Evolutionary conservation across 176 grass and related monocot genomes (phyloP), one percentile per base, ranked within the genome.

Genomic region (Saccharum officinarum): DNA sequence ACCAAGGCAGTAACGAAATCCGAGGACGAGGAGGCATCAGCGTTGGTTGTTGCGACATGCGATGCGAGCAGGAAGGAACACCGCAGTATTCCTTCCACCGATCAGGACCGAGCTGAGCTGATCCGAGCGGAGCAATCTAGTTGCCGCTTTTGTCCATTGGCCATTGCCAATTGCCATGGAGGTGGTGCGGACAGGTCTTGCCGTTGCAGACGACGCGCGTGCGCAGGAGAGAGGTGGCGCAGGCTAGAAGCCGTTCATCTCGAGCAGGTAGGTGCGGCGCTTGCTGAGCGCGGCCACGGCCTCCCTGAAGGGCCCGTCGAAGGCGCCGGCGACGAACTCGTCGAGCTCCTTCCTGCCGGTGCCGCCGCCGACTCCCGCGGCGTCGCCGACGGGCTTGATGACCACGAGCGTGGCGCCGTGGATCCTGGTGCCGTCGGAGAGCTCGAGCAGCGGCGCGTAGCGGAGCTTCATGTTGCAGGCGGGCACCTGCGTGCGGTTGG

Each of bases 401-500:
- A 84, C 83, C 33, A 95, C 87, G 46, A 95, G 87, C 69, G 93
- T 95, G 22, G 90, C 93, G 44, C 93, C 93, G 75, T 95, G 90
- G 85, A 95, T 88, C 85, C 85, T 82, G 25, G 88, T 86, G 40
- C 93, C 90, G 22, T 92, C 87, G 1, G 90, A 89, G 80, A 95
- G 88, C 79, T 95, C 90, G 10, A 95, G 88, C 37, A 86, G 16
- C 11, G 90, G 93, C 52, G 93, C 90, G 90, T 95, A 95, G 3
- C 90, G 88, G 75, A 95, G 87, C 76, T 95, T 95, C 93, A 95
- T 95, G 79, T 95, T 95, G 71, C 90, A 92, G 70, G 93, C 93
- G 3, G 93, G 90, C 47, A 95, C 93, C 88, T 92, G 90, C 17
- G 90, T 90, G 82, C 93, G 91, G 73, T 92, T 92, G 49, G 90